A percentile compares a stretch with the other conserved stretches of the same genome.
Evolutionary conservation across 164 flowering plant genomes (phyloP).

Genomic region (Paratinospora sagittata): DNA sequence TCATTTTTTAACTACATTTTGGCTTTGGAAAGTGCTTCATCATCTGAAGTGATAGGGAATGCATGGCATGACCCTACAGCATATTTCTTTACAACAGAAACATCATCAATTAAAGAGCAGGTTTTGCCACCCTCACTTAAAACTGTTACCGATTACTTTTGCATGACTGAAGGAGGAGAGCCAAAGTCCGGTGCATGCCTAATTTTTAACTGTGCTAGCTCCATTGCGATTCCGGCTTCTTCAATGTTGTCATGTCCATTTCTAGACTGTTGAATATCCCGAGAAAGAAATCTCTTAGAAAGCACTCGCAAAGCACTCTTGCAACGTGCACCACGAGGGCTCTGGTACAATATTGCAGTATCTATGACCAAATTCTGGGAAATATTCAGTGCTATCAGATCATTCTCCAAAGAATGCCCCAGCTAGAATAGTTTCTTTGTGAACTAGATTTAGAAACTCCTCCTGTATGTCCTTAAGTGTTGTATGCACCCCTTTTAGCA

Average conservation of each 20-base stretch:
- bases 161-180: constrained; percentile 52
- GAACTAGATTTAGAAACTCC: constrained; percentile 73
- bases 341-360: constrained; percentile 82
- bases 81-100: constrained; percentile 77
- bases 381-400: constrained; percentile 77
- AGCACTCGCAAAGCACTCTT: constrained; percentile 85
- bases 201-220: constrained; percentile 75
- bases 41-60: constrained; percentile 79
- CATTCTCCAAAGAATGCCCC: constrained; percentile 99
- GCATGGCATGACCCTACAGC: constrained; percentile 73
- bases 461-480: constrained; percentile 84
- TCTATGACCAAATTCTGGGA: too few relatives aligned
- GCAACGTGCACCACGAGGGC: constrained; percentile 63
- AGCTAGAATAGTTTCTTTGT: constrained; percentile 80
- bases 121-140: constrained; percentile 67
- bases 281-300: constrained; percentile 65
- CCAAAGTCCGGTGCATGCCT: constrained; percentile 92
- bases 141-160: constrained; percentile 67
- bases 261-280: constrained; percentile 73
- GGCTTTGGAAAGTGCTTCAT: constrained; percentile 74
- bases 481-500: constrained; percentile 79
- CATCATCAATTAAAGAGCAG: constrained; percentile 73
- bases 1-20: constrained; percentile 70
- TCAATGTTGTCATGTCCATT: constrained; percentile 91
- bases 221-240: constrained; percentile 97